Evolutionary conservation across 116 monocot species (phyloP).

Genomic region (Cymodocea nodosa): DNA sequence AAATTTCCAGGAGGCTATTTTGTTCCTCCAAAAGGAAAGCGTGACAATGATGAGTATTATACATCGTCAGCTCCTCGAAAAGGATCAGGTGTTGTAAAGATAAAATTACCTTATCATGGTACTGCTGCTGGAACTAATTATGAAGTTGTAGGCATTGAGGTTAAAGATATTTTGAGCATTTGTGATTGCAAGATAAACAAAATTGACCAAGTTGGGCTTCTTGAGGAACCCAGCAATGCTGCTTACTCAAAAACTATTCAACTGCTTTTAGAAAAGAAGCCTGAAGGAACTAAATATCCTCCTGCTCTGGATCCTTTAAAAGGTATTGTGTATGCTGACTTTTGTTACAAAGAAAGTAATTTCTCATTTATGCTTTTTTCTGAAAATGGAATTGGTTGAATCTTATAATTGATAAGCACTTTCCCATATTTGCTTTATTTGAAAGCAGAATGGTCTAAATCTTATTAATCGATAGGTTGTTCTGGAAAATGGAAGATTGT

Average conservation of each 20-base stretch:
- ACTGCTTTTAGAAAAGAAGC: constrained; percentile 36
- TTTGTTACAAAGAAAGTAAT: not conserved
- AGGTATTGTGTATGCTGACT: constrained; percentile 36
- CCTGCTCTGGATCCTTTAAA: constrained; percentile 72
- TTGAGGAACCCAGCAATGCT: constrained; percentile 59
- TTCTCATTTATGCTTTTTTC: no score
- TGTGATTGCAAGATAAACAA: constrained; percentile 62
- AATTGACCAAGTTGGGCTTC: constrained; percentile 87
- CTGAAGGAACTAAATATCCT: constrained; percentile 56
- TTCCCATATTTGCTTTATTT: no score
- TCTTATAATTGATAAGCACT: no score
- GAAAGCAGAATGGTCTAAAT: no score
- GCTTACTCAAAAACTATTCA: constrained; percentile 90
- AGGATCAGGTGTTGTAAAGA: constrained; percentile 64
- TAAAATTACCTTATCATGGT: constrained; percentile 70
- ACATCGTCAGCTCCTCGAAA: constrained; percentile 50
- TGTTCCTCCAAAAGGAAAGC: constrained; percentile 80
- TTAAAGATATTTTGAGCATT: constrained; percentile 62
- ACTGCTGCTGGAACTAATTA: constrained; percentile 61
- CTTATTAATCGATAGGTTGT: no score
- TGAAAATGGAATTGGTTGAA: no score
- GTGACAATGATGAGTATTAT: constrained; percentile 76
- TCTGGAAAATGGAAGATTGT: no score
- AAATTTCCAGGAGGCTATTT: constrained; percentile 47
- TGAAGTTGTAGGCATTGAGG: constrained; percentile 61